A percentile compares a stretch with the other conserved stretches of the same genome.
Evolutionary conservation across 176 grass and related monocot genomes (phyloP).

Genomic region (Cenchrus fungigraminus): DNA sequence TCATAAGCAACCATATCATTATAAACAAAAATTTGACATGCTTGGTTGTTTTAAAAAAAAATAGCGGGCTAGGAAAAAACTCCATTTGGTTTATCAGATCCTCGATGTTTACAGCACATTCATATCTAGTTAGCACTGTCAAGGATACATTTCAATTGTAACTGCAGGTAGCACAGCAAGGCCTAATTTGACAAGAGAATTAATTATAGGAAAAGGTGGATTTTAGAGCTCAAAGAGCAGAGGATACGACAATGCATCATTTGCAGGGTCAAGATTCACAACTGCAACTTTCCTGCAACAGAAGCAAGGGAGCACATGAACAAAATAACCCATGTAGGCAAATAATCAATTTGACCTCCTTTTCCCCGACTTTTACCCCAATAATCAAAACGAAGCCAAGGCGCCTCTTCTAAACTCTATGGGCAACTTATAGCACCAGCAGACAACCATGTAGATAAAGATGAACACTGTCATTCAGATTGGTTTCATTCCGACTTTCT

Average conservation of each 20-base stretch:
- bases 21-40: background rate
- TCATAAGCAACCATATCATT: conserved; percentile 13
- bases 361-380: background rate
- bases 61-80: conserved; percentile 33
- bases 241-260: conserved; percentile 94
- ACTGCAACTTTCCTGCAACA: conserved; percentile 82
- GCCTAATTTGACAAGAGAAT: background rate
- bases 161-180: background rate
- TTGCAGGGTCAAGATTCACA: conserved; percentile 92
- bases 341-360: background rate
- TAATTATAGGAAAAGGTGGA: background rate
- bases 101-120: conserved; percentile 89
- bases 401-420: background rate
- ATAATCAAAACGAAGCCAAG: background rate
- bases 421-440: background rate
- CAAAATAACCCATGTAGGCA: background rate
- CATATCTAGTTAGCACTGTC: conserved; percentile 65
- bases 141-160: conserved; percentile 43
- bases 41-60: background rate
- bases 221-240: conserved; percentile 11
- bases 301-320: background rate
- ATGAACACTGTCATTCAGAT: too few relatives aligned
- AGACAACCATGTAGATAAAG: background rate
- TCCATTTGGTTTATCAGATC: conserved; percentile 98
- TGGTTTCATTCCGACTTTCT: too few relatives aligned